Conservation (phyloP, 805 yeast genomes). For the Nakazawaea ambrosiae region DNA sequence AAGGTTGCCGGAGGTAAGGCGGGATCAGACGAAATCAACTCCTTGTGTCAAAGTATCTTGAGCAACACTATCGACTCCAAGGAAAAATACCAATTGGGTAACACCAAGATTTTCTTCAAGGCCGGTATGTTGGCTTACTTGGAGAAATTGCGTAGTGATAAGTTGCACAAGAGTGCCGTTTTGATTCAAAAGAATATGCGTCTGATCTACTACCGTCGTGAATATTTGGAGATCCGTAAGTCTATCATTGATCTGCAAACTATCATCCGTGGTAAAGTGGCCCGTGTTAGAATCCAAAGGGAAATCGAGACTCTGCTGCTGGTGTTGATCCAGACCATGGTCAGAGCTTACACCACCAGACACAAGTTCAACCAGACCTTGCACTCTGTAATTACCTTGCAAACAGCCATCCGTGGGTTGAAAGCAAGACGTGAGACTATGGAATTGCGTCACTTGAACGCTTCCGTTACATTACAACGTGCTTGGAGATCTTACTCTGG, state of each 20-base stretch:
- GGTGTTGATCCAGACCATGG: constrained; percentile 57
- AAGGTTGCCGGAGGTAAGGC: constrained; percentile 46
- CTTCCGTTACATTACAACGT: constrained; percentile 71
- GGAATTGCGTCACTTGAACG: constrained; percentile 44
- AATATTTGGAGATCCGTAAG: constrained; percentile 45
- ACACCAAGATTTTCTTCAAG: constrained; percentile 88
- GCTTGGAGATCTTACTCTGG: constrained; percentile 62
- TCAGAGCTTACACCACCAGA: constrained; percentile 50
- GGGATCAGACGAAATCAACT: constrained; percentile 48
- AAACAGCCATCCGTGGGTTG: constrained; percentile 43
- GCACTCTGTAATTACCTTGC: constrained; percentile 34
- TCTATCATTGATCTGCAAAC: constrained; percentile 56
- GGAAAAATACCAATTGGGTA: constrained; percentile 79
- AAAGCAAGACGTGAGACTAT: constrained; percentile 45
- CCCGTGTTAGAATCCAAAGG: constrained; percentile 46
- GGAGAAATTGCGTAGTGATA: constrained; percentile 78
- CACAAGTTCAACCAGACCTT: constrained; percentile 26
- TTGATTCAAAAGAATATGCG: constrained; percentile 80
- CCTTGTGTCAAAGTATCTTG: constrained; percentile 64
- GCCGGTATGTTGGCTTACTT: constrained; percentile 94
- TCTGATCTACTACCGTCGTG: constrained; percentile 53
- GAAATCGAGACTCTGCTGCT: constrained; percentile 61
- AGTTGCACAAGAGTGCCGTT: constrained; percentile 70
- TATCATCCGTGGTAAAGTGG: constrained; percentile 52
- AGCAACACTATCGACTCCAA: constrained; percentile 56